phyloP scores from a whole-genome alignment of 1,139 yeast species.

The Debaryomyces psychrophilus region DNA sequence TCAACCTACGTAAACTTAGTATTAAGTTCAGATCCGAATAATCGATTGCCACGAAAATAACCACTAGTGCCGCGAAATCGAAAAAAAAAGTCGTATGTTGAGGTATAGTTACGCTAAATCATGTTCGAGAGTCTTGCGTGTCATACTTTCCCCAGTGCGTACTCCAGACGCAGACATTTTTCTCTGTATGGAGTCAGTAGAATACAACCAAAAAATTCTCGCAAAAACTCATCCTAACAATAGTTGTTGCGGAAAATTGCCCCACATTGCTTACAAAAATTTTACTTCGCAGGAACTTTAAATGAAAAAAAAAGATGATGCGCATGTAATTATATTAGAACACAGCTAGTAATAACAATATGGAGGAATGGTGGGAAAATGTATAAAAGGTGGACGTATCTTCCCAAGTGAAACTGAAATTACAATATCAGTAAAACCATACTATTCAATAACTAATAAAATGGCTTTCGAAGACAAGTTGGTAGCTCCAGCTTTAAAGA shows the following conservation, averaged over 20 bases:
- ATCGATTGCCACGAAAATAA: too few species aligned
- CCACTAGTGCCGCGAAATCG: too few species aligned
- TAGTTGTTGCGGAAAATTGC: conserved; percentile 6
- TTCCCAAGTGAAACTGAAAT: neutral
- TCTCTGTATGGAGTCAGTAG: conserved; percentile 6
- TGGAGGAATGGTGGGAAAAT: neutral
- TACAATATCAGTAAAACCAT: neutral
- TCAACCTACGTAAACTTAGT: too few species aligned
- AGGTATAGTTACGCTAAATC: neutral
- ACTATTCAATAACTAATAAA: conserved; percentile 13
- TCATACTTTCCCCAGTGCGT: neutral
- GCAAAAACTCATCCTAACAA: conserved; percentile 2
- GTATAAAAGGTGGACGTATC: conserved; percentile 4
- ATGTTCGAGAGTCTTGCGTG: neutral
- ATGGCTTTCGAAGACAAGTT: conserved; percentile 44
- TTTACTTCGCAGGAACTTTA: conserved; percentile 1
- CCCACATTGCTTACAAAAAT: conserved; percentile 5
- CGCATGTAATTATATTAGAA: conserved; percentile 1
- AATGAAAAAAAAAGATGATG: conserved; percentile 2
- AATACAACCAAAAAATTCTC: conserved; percentile 2
- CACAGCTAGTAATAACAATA: neutral
- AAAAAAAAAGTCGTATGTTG: neutral
- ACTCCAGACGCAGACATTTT: conserved; percentile 8
- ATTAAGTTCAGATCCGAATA: too few species aligned
- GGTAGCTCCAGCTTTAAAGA: conserved; percentile 37